phyloP scores from a whole-genome alignment of 139 green algal genomes.

The Axilococcus clingmanii region DNA sequence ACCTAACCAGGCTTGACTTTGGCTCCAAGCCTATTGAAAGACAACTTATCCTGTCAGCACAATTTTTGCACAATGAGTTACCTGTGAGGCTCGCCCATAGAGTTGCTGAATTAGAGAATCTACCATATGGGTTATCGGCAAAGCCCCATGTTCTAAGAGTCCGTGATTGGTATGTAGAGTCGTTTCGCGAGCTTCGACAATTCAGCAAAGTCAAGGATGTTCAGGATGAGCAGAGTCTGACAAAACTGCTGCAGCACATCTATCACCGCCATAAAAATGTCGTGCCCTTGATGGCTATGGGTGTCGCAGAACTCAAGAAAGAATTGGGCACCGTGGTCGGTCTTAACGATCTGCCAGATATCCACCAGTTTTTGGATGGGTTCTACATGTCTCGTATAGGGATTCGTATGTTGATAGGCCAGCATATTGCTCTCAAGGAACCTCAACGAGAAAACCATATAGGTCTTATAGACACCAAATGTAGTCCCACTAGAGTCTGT shows the following conservation, averaged over 20 bases:
- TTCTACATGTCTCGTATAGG: slow-evolving; percentile 97
- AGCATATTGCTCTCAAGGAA: slow-evolving; percentile 91
- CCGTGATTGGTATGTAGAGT: slow-evolving; percentile 98
- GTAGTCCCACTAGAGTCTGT: slow-evolving; percentile 57
- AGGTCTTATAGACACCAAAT: slow-evolving; percentile 86
- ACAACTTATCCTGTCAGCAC: slow-evolving; percentile 86
- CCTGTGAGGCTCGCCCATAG: slow-evolving; percentile 89
- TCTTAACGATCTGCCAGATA: slow-evolving; percentile 84
- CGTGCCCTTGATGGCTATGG: slow-evolving; percentile 93
- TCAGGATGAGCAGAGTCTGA: slow-evolving; percentile 84
- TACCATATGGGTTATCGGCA: slow-evolving; percentile 86
- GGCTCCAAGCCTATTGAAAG: slow-evolving; percentile 81
- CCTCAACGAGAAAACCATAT: slow-evolving; percentile 42
- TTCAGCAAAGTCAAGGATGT: slow-evolving; percentile 60
- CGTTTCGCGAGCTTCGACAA: slow-evolving; percentile 80
- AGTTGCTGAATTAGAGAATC: slow-evolving; percentile 93
- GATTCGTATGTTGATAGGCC: slow-evolving; percentile 96
- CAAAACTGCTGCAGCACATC: slow-evolving; percentile 69
- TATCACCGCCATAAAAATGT: slow-evolving; percentile 78
- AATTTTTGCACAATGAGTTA: slow-evolving; percentile 97
- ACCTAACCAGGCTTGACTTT: slow-evolving; percentile 88
- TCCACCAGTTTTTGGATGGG: slow-evolving; percentile 96
- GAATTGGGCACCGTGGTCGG: slow-evolving; percentile 51
- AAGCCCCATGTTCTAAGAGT: slow-evolving; percentile 88
- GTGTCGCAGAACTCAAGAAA: slow-evolving; percentile 77